Conservation (phyloP, 139 green algal species). For the Micromonas pusilla region DNA sequence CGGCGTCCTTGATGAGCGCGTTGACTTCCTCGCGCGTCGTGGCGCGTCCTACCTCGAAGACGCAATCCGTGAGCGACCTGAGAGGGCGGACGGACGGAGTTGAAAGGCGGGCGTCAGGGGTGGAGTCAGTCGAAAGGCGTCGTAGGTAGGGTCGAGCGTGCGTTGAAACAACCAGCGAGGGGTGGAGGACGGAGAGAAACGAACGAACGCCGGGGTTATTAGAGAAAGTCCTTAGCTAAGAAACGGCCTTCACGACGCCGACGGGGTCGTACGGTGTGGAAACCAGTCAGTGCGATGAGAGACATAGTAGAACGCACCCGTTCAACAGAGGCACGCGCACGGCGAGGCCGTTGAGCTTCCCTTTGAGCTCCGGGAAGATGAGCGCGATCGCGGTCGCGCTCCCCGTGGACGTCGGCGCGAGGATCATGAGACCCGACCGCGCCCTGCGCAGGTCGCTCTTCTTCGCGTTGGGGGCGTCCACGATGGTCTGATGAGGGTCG, state of each 20-base stretch:
- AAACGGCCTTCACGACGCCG: no score
- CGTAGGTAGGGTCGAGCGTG: no score
- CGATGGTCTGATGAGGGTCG: conserved; percentile 64
- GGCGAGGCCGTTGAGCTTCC: conserved; percentile 82
- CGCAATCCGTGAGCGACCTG: conserved; percentile 74
- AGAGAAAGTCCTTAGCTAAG: no score
- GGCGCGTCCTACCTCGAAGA: conserved; percentile 53
- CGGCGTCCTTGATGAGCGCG: conserved; percentile 43
- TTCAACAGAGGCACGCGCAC: conserved; percentile 79
- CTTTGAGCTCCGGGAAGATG: conserved; percentile 84
- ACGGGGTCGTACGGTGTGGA: no score
- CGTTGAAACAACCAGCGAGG: no score
- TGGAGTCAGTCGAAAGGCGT: no score
- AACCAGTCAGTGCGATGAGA: no score
- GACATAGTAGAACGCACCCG: no score
- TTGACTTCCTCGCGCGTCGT: conserved; percentile 75
- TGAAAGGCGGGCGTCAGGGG: no score
- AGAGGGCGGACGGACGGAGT: no score
- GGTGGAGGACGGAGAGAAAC: no score
- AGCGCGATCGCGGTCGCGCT: conserved; percentile 75
- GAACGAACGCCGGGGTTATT: no score
- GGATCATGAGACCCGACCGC: conserved; percentile 66
- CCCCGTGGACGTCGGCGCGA: conserved; percentile 74
- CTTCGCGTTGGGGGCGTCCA: conserved; percentile 77
- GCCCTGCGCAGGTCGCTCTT: conserved; percentile 72